Base-by-base conservation (phyloP, 495 filamentous ascomycete genomes). In the Penicillium paradoxum region DNA sequence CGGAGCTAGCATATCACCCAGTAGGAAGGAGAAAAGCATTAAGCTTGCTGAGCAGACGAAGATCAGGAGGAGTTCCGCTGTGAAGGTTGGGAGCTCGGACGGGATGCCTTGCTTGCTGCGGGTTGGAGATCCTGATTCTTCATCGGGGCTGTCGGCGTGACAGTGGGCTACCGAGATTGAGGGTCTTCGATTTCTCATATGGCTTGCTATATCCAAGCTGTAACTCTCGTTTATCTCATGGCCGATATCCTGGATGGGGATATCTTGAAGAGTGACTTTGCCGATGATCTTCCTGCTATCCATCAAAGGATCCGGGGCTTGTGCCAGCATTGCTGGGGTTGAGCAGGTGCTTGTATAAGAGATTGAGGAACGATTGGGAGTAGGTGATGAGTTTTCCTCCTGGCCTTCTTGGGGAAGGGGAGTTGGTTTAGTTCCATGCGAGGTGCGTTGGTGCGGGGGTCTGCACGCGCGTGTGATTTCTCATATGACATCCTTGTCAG, bases 41-140 rank as follows among this genome's bases (percentile, higher is more conserved):
- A 73, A 65, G 0, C 74, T 73, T 14, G 66, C 63, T 0, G 71
- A 71, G 57, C 74, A 77, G n/a, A 74, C 65, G 10, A 73, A 56
- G 6, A 78, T 59, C 24, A 76, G 63, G 42, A 73, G 52, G 22
- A 77, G 43, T 45, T 78, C 75, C 6, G 58, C 53, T 15, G 50
- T 41, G 34, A 64, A 64, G 21, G 53, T 64, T 17, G 39, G 33
- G 41, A 59, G 51, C 46, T 64, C 62, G 4, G 55, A 51, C 4
- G 62, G 62, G 10, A 62, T 37, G 24, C 62, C 61, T 47, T 64
- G 62, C 29, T 54, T 60, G 47, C 29, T 37, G 47, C 54, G 60
- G 34, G 18, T 51, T 33, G 61, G 61, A 15, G 52, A 58, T 40
- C 55, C 55, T 33, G 58, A 36, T 36, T 60, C 61, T 21, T 58